Conservation (phyloP, 2,329 filamentous ascomycete species). For the Cytospora mali region DNA sequence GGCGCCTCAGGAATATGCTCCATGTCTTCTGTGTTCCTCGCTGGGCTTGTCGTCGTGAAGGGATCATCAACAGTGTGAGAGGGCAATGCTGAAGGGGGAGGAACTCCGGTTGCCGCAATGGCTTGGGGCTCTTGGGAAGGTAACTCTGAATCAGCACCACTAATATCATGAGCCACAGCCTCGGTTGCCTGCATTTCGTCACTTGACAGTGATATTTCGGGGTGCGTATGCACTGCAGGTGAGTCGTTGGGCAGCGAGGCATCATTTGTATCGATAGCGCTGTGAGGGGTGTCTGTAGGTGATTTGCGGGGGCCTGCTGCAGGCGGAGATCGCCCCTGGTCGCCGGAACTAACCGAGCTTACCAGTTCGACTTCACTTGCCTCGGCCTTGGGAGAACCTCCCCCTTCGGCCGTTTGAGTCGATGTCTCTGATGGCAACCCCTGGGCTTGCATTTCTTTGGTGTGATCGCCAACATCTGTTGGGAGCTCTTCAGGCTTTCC, state of each 20-base stretch:
- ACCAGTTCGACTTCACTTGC: conserved; percentile 14
- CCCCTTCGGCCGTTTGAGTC: neutral
- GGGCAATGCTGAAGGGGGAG: neutral
- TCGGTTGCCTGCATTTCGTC: conserved; percentile 9
- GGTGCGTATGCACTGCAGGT: conserved; percentile 26
- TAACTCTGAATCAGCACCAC: neutral
- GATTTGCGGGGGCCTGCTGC: conserved; percentile 30
- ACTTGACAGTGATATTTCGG: conserved; percentile 3
- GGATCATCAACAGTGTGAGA: neutral
- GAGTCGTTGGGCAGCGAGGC: conserved; percentile 32
- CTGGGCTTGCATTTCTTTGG: neutral
- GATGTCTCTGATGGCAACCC: neutral
- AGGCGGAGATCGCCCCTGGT: neutral
- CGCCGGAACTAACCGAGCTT: neutral
- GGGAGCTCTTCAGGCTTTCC: conserved; percentile 21
- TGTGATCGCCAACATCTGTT: neutral
- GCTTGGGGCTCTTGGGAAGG: neutral
- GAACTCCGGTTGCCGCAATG: neutral
- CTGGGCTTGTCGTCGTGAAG: conserved; percentile 26
- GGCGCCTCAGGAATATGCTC: conserved; percentile 26
- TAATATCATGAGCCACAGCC: conserved; percentile 2
- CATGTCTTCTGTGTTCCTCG: conserved; percentile 28
- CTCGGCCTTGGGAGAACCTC: neutral
- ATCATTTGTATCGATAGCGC: conserved; percentile 33
- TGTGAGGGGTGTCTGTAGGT: conserved; percentile 32